Evolutionary conservation across 2,329 filamentous ascomycete species (phyloP).

Genomic region (Colletotrichum spinosum): DNA sequence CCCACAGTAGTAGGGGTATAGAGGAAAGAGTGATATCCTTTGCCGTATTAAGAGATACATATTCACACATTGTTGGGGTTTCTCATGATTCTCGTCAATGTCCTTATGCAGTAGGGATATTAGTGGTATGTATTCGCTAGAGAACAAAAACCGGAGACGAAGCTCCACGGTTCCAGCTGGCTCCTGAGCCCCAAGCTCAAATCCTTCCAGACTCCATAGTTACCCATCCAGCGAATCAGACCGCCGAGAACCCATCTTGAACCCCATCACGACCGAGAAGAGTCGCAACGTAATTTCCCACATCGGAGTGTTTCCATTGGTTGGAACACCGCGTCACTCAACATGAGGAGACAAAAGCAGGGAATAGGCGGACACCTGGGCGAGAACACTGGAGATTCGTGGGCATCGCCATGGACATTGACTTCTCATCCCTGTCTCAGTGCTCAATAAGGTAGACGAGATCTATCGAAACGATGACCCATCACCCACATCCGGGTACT

Average conservation of each 20-base stretch:
- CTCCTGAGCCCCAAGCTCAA: too few relatives aligned
- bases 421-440: background rate
- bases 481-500: too few relatives aligned
- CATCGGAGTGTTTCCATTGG: conserved; percentile 20
- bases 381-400: background rate
- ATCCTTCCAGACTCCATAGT: background rate
- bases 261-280: background rate
- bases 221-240: background rate
- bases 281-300: conserved; percentile 7
- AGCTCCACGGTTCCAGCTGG: too few relatives aligned
- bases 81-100: too few relatives aligned
- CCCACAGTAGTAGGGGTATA: too few relatives aligned
- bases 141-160: too few relatives aligned
- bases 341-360: conserved; percentile 7
- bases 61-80: too few relatives aligned
- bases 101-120: too few relatives aligned
- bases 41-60: too few relatives aligned
- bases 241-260: background rate
- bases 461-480: background rate
- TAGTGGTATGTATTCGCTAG: too few relatives aligned
- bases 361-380: background rate
- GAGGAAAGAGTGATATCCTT: too few relatives aligned
- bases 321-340: background rate
- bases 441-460: background rate
- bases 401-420: too few relatives aligned